Percentiles rank a stretch among this genome's conserved stretches.
phyloP scores from a whole-genome alignment of 2,329 filamentous ascomycete species.

The Aspergillus alliaceus region DNA sequence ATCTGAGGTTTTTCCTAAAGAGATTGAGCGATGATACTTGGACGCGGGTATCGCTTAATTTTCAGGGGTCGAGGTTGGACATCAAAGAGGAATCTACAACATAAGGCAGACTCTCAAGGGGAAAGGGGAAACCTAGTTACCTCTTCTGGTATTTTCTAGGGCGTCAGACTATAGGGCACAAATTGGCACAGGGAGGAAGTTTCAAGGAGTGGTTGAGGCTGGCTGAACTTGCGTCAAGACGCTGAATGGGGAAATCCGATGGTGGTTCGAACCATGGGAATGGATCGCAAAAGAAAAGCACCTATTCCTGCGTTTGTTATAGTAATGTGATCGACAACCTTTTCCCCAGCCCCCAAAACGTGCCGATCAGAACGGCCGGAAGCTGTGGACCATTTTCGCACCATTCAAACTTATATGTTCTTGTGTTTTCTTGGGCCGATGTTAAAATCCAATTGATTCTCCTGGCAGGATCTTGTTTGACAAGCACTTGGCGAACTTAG shows the following conservation, averaged over 20 bases:
- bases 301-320: not conserved
- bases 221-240: not conserved
- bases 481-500: not conserved
- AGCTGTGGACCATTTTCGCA: not conserved
- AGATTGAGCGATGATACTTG: not conserved
- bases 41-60: not conserved
- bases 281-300: no score
- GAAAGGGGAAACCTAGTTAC: not conserved
- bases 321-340: conserved; percentile 5
- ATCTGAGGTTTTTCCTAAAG: conserved; percentile 6
- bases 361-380: conserved; percentile 16
- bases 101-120: not conserved
- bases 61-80: not conserved
- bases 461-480: not conserved
- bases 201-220: not conserved
- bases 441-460: not conserved
- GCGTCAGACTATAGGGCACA: not conserved
- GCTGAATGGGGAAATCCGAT: not conserved
- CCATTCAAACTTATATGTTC: not conserved
- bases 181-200: not conserved
- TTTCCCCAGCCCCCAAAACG: conserved; percentile 12
- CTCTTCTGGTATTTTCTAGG: not conserved
- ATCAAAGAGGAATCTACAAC: no score
- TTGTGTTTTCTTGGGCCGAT: not conserved
- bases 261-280: not conserved